Base-by-base conservation (phyloP, 2,329 filamentous ascomycete genomes). In the Phialocephala subalpina region DNA sequence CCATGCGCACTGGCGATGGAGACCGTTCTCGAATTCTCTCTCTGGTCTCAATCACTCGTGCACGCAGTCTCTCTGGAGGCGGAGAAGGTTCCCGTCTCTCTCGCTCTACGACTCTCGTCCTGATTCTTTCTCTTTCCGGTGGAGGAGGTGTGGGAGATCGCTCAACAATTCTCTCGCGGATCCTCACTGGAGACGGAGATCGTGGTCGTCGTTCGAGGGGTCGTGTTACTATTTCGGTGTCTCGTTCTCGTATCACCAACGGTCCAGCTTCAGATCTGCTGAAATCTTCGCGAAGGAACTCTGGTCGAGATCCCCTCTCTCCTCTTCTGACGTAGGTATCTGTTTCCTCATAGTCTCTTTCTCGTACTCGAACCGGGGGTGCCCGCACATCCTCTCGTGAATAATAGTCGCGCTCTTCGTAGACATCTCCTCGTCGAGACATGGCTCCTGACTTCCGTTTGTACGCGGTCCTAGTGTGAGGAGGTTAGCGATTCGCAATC, bases 251-350 rank as follows among this genome's bases (percentile, higher is more conserved):
- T 25, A 76, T 11, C 11, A 77, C 75, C 63, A 77, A 25, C 8
- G 71, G 71, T 36, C 74, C 74, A 29, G 68, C 58, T 36, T 73
- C 69, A 38, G 45, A 35, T 67, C 72, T 66, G 40, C 66, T 67
- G 60, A 71, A 75, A 57, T 77, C 74, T 38, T 76, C 72, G 59
- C 72, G 69, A 35, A 77, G 69, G 57, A 77, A 77, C 33, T 73
- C 74, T 3, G 73, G 73, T 11, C 73, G 70, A 58, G 62, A 67
- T 52, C 69, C 70, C 36, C 73, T 65, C 25, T 72, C 74, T 53
- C 69, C 63, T 52, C 73, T 70, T 60, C 72, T 63, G 40, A 56
- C 66, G 64, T 70, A 74, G 42, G 67, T 69, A 63, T 74, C 73
- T 55, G 66, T 61, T 62, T 75, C 74, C 62, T 76, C 74, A 45